Evolutionary conservation across 2,329 filamentous ascomycete genomes (phyloP), one percentile per base, ranked within the genome.

Genomic region (Phoma sp.): DNA sequence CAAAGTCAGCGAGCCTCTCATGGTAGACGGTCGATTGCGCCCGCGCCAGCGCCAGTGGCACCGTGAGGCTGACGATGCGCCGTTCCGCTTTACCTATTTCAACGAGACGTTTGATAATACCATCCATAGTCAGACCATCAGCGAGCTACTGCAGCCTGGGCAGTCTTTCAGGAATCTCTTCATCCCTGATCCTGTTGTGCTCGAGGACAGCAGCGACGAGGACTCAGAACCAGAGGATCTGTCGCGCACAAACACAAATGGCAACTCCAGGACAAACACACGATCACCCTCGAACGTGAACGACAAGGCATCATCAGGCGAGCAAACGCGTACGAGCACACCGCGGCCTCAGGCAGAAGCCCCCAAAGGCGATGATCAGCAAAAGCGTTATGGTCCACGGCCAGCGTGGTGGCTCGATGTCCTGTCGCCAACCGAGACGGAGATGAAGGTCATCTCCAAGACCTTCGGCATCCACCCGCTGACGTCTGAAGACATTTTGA

Each of bases 351-450:
- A 64, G 18, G 52, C 59, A 12, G 65, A 68, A 3, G 59, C 60
- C 14, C 9, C 38, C 10, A 45, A 51, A 15, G 20, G 38, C 55
- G 64, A 63, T 17, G 48, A 61, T 48, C 39, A 34, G 12, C 29
- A 46, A 28, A 80, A 78, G 58, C 74, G 78, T 10, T 79, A 78
- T 58, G 93, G 93, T 1, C 89, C 95, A 21, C 87, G 93, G 5
- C 95, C 95, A 5, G 93, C 95, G 0, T 99, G 95, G 85, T 99
- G 95, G 95, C 84, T 99, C 4, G 95, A 99, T 75, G 86, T 99
- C 5, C 81, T 97, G 20, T 91, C 86, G 37, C 95, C 95, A 1
- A 97, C 93, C 0, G 93, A 98, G 68, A 87, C 88, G 0, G 95
- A 99, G 76, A 98, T 99, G 95, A 93, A 93, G 72, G 87, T 95